phyloP scores from a whole-genome alignment of 2,329 filamentous ascomycete species.

The Aspergillus fumigatus region DNA sequence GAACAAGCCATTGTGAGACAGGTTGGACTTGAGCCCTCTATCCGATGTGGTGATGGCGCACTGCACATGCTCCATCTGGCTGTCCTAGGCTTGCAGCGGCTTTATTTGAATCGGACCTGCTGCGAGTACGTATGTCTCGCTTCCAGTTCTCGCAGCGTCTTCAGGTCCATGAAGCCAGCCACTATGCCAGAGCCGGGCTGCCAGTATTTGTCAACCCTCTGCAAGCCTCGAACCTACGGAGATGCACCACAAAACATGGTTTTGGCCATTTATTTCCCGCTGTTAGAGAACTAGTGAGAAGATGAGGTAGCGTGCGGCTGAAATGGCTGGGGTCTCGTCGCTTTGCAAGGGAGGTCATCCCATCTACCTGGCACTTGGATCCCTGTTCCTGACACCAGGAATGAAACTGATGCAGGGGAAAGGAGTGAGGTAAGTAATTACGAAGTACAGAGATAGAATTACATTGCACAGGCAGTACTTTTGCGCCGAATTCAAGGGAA shows the following conservation, averaged over 20 bases:
- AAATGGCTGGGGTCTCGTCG: neutral
- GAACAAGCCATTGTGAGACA: neutral
- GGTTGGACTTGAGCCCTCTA: neutral
- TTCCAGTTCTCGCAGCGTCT: neutral
- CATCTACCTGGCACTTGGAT: slow-evolving; percentile 15
- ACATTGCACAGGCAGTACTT: neutral
- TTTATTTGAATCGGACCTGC: neutral
- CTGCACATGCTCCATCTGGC: neutral
- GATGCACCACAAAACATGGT: neutral
- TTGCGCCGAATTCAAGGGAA: slow-evolving; percentile 1
- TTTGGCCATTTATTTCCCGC: neutral
- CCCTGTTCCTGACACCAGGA: neutral
- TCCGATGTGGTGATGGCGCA: neutral
- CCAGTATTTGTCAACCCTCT: neutral
- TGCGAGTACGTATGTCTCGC: neutral
- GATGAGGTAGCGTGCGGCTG: neutral
- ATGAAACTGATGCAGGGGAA: slow-evolving; percentile 1
- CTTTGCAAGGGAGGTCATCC: slow-evolving; percentile 10
- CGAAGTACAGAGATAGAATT: neutral
- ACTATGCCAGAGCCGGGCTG: neutral
- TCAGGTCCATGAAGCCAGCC: neutral
- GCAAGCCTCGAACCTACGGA: neutral
- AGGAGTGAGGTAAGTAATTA: neutral
- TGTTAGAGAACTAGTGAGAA: neutral
- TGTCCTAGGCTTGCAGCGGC: neutral